Percentiles rank a stretch among this genome's conserved stretches.
Evolutionary conservation across 345 rosid species (phyloP).

Genomic region (Isatis tinctoria): DNA sequence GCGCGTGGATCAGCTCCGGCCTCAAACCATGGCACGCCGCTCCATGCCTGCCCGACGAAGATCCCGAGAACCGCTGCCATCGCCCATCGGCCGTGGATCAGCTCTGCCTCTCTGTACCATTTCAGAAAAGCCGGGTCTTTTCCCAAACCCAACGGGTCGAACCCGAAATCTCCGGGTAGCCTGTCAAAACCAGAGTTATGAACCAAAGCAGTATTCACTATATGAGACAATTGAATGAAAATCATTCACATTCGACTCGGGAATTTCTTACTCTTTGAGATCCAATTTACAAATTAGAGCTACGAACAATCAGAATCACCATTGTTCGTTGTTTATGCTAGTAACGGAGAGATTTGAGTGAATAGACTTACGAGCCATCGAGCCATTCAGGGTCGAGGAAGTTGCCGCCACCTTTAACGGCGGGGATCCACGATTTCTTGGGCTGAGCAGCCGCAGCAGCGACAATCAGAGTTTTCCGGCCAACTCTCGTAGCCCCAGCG

Average conservation of each 20-base stretch:
- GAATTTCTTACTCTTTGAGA: background rate
- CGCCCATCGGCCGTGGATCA: constrained; percentile 98
- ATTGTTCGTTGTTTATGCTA: background rate
- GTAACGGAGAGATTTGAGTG: background rate
- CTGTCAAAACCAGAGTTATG: constrained; percentile 32
- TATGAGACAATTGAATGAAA: background rate
- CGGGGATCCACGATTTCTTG: constrained; percentile 97
- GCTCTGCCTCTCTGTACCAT: constrained; percentile 99
- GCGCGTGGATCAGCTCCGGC: constrained; percentile 94
- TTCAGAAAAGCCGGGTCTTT: constrained; percentile 94
- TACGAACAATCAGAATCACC: background rate
- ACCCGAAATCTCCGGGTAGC: constrained; percentile 93
- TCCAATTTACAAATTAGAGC: background rate
- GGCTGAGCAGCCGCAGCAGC: constrained; percentile 59
- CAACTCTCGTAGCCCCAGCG: constrained; percentile 21
- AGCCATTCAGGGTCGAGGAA: constrained; percentile 94
- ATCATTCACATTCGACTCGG: too few species aligned
- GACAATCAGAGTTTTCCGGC: constrained; percentile 43
- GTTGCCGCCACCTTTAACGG: constrained; percentile 84
- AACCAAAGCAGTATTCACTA: background rate
- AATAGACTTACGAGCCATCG: constrained; percentile 91
- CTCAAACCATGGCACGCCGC: constrained; percentile 94
- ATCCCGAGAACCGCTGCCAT: constrained; percentile 89
- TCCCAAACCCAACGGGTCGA: constrained; percentile 95
- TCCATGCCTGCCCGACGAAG: constrained; percentile 94